phyloP scores from a whole-genome alignment of 306 rosid genomes.

The Carpinus viminea region DNA sequence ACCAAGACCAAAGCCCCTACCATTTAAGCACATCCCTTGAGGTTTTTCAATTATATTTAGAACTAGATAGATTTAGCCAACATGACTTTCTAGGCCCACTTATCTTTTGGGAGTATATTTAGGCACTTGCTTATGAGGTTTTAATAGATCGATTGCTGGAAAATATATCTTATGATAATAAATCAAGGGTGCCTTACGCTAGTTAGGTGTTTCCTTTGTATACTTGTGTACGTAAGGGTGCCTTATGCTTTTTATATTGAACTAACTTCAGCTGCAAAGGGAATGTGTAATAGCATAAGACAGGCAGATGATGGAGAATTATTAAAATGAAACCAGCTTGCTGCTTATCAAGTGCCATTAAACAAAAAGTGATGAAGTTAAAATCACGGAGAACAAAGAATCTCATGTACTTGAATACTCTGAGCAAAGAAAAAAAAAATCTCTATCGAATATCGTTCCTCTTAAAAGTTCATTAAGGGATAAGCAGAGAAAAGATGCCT shows the following conservation, averaged over 20 bases:
- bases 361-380: neutral
- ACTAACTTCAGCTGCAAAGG: no score
- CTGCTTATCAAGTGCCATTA: constrained; percentile 8
- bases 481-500: constrained; percentile 15
- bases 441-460: constrained; percentile 15
- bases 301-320: constrained; percentile 25
- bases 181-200: no score
- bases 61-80: neutral
- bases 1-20: no score
- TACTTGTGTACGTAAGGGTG: no score
- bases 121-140: neutral
- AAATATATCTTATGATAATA: no score
- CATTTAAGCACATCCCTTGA: no score
- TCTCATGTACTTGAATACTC: neutral
- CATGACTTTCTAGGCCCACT: neutral
- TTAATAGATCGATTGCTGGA: no score
- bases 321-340: constrained; percentile 14
- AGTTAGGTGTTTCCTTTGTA: no score
- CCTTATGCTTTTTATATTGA: no score
- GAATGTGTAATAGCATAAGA: no score
- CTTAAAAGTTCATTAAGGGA: constrained; percentile 7
- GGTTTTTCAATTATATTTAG: neutral
- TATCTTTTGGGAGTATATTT: neutral
- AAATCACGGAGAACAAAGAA: neutral
- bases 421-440: neutral